These are phyloP conservation scores for Mycena metata DNA, from an alignment of 768 basidiomycete species.

Conservation along the genomic window DNA sequence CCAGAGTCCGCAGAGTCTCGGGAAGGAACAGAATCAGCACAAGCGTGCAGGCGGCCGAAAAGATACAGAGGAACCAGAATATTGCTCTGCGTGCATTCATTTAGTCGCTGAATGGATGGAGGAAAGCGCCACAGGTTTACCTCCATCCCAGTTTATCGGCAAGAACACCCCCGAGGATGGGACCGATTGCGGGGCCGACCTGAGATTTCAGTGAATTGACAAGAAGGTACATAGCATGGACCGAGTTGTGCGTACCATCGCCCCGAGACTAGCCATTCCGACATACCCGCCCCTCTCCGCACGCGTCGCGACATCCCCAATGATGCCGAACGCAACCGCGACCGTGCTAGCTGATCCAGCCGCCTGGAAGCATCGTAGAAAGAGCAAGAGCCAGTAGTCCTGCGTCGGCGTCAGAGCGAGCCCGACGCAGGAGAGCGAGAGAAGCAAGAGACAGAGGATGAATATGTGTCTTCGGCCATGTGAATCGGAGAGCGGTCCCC, in stretches of 20 bases:
- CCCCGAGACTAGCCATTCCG: conserved; percentile 74
- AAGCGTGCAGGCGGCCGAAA: conserved; percentile 59
- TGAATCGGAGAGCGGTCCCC: conserved; percentile 79
- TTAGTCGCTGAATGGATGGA: conserved; percentile 2
- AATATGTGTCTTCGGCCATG: conserved; percentile 75
- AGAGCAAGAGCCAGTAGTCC: conserved; percentile 83
- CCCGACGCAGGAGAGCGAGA: conserved; percentile 76
- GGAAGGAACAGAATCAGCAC: conserved; percentile 66
- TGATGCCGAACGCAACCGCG: conserved; percentile 79
- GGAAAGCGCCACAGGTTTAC: conserved; percentile 48
- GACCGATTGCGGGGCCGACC: conserved; percentile 73
- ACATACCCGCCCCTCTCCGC: conserved; percentile 82
- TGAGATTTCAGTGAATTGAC: conserved; percentile 45
- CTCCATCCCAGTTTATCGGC: conserved; percentile 76
- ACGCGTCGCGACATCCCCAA: conserved; percentile 82
- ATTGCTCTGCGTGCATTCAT: conserved; percentile 56
- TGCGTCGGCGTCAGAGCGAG: conserved; percentile 62
- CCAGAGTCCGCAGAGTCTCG: conserved; percentile 67
- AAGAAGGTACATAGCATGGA: conserved; percentile 25
- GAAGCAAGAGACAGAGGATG: conserved; percentile 71
- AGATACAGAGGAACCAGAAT: conserved; percentile 73
- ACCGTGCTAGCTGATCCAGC: conserved; percentile 85
- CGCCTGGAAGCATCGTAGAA: conserved; percentile 84
- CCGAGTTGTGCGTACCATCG: conserved; percentile 58
- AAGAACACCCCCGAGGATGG: conserved; percentile 75